phyloP scores from a whole-genome alignment of 495 filamentous ascomycete species.

The Jackrogersella minutella region DNA sequence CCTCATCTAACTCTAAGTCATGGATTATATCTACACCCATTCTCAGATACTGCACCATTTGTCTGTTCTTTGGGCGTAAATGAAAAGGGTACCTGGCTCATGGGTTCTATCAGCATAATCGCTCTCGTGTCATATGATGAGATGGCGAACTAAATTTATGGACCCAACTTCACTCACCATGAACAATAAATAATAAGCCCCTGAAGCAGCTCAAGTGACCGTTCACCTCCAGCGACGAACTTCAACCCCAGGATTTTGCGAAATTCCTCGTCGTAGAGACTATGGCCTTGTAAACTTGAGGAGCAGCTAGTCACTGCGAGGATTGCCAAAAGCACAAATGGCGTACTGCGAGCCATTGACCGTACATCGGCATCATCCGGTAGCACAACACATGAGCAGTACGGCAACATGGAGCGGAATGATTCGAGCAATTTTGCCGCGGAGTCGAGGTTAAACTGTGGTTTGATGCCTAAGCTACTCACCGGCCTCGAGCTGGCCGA shows the following conservation, averaged over 20 bases:
- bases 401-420: constrained; percentile 51
- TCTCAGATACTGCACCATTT: constrained; percentile 52
- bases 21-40: constrained; percentile 57
- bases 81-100: constrained; percentile 56
- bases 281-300: constrained; percentile 53
- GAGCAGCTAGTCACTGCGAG: constrained; percentile 56
- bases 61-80: constrained; percentile 56
- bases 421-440: constrained; percentile 49
- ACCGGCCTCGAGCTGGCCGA: constrained; percentile 27
- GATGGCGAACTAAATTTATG: too few relatives aligned
- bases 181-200: constrained; percentile 55
- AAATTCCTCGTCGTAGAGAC: constrained; percentile 60
- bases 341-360: constrained; percentile 46
- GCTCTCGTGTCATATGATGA: neutral
- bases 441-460: constrained; percentile 59
- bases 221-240: constrained; percentile 57
- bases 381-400: constrained; percentile 52
- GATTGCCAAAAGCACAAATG: constrained; percentile 56
- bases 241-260: constrained; percentile 58
- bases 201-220: constrained; percentile 55
- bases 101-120: neutral
- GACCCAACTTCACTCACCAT: constrained; percentile 50
- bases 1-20: constrained; percentile 53
- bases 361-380: constrained; percentile 46
- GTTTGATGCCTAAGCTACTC: constrained; percentile 48